A percentile compares a stretch with the other conserved stretches of the same genome.
Evolutionary conservation across 331 rosid species (phyloP).

Genomic region (Phaseolus coccineus): DNA sequence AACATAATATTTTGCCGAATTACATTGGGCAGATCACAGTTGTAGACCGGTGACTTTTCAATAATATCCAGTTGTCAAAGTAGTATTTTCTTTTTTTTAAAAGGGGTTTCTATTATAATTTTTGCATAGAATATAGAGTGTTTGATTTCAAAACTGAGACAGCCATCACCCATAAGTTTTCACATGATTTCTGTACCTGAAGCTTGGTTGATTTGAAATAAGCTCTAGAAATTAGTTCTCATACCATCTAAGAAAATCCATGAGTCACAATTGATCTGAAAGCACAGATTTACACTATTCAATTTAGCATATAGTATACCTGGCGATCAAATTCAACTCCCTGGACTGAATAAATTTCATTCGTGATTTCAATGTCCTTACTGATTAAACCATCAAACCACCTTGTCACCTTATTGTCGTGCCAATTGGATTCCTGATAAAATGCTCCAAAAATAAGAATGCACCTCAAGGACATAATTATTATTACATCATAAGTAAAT

Average conservation of each 20-base stretch:
- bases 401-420: constrained; percentile 55
- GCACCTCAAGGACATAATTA: not conserved
- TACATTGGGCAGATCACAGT: too few species aligned
- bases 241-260: constrained; percentile 11
- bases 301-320: constrained; percentile 49
- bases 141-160: not conserved
- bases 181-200: not conserved
- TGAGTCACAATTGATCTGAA: constrained; percentile 14
- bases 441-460: constrained; percentile 39
- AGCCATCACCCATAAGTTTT: not conserved
- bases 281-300: not conserved
- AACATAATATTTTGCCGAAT: too few species aligned
- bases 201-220: constrained; percentile 13
- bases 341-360: constrained; percentile 81
- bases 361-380: constrained; percentile 73
- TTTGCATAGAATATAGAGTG: not conserved
- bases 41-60: too few species aligned
- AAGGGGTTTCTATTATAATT: not conserved
- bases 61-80: too few species aligned
- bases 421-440: constrained; percentile 59
- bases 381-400: constrained; percentile 85
- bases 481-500: not conserved
- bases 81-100: not conserved
- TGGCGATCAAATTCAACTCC: constrained; percentile 91
- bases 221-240: not conserved